These are phyloP conservation scores for Leucocoprinus sp. DNA, from an alignment of 768 basidiomycete species.

Conservation along the genomic window DNA sequence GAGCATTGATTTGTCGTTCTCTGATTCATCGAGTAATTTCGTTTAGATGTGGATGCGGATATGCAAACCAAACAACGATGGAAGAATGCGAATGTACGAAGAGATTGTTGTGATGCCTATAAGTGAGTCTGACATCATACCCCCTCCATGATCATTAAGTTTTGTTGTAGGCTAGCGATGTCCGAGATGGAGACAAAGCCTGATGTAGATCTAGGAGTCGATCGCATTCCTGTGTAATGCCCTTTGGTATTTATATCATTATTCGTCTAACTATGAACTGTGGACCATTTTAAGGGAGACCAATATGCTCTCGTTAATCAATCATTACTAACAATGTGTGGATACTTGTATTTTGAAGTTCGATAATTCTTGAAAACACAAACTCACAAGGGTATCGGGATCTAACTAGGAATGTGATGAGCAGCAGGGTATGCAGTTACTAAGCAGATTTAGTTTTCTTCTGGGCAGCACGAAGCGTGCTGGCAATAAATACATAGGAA, in stretches of 20 bases:
- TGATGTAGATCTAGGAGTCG: slow-evolving; percentile 11
- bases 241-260: neutral
- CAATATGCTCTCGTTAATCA: too few species aligned
- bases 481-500: slow-evolving; percentile 65
- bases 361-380: too few species aligned
- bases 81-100: slow-evolving; percentile 42
- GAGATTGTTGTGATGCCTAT: slow-evolving; percentile 55
- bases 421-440: too few species aligned
- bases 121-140: slow-evolving; percentile 32
- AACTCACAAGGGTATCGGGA: too few species aligned
- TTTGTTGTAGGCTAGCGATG: slow-evolving; percentile 14
- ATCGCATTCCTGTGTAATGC: neutral
- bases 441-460: slow-evolving; percentile 16
- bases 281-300: too few species aligned
- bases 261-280: neutral
- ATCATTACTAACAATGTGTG: too few species aligned
- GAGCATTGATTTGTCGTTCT: slow-evolving; percentile 16
- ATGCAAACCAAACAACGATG: slow-evolving; percentile 57
- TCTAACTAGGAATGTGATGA: too few species aligned
- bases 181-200: slow-evolving; percentile 20
- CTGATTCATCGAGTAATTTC: too few species aligned
- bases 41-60: slow-evolving; percentile 56
- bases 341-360: too few species aligned
- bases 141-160: neutral
- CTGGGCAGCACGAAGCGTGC: slow-evolving; percentile 41